Evolutionary conservation across 352 stramenopile genomes (phyloP).

Genomic region (Phytophthora rubi): DNA sequence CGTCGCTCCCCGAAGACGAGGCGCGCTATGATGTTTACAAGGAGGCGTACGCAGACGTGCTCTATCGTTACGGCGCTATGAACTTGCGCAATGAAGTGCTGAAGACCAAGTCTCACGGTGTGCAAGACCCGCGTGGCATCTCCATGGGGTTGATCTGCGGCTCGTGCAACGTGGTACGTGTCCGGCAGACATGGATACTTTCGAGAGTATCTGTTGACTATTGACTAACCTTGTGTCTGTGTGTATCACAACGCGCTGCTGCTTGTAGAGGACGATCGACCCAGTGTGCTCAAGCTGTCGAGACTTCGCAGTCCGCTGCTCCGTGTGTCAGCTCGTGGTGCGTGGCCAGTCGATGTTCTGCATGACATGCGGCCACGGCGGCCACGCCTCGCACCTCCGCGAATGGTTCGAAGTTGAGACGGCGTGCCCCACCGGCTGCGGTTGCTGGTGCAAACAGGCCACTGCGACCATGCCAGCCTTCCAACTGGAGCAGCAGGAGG

Average conservation of each 20-base stretch:
- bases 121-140: slow-evolving; percentile 56
- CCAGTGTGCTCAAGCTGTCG: slow-evolving; percentile 69
- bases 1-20: slow-evolving; percentile 52
- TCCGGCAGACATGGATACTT: background rate
- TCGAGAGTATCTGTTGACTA: background rate
- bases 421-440: slow-evolving; percentile 79
- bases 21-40: slow-evolving; percentile 86
- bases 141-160: slow-evolving; percentile 70
- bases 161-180: slow-evolving; percentile 63
- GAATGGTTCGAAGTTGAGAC: slow-evolving; percentile 83
- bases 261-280: slow-evolving; percentile 53
- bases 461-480: slow-evolving; percentile 54
- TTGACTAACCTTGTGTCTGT: background rate
- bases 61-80: slow-evolving; percentile 84
- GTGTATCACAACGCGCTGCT: too few species aligned
- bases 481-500: slow-evolving; percentile 30
- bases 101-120: slow-evolving; percentile 52
- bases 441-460: slow-evolving; percentile 86
- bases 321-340: slow-evolving; percentile 83
- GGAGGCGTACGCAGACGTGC: slow-evolving; percentile 75
- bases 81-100: slow-evolving; percentile 76
- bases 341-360: slow-evolving; percentile 89
- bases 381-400: slow-evolving; percentile 72
- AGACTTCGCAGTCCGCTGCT: slow-evolving; percentile 83
- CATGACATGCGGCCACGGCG: slow-evolving; percentile 84